Evolutionary conservation across 164 flowering plant species (phyloP), one percentile per base, ranked within the genome.

Genomic region (Kalanchoe fedtschenkoi): DNA sequence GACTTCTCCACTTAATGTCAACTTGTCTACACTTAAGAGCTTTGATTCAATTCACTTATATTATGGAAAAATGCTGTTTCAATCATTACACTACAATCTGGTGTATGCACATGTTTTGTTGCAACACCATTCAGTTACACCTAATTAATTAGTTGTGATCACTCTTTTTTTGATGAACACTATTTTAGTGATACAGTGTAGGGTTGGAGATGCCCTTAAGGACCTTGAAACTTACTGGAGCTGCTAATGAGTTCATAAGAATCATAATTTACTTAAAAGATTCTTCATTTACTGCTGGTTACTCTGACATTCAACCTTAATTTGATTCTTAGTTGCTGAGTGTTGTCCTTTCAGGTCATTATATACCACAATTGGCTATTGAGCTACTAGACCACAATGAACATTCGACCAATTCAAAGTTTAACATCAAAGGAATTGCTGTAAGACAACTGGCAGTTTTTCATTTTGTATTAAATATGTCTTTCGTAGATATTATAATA

Each of bases 391-490:
- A 88, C 44, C 77, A 93, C 65, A 90, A 93, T 69, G 75, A 71
- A 33, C 80, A 74, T 37, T 84, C 95, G 34, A 72, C 63, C 39
- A 83, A 71, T 33, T 86, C 76, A 80, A 93, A 86, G 80, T 90
- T 93, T 81, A 81, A 86, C 37, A 72, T 88, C 62, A 88, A 88
- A 75, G 97, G 99, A 62, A 71, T 90, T 67, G 95, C 95, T 35
- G 97, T 93, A 87, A 86, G 91, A 67, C 63, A 63, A 34, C 43
- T 19, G 9, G 32, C 38, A 38, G 5, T 28, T 39, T 56, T 26
- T 38, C 37, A 37, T 39, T 38, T 43, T 35, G 5, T 4, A 13
- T 26, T 24, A 17, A 19, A n/a, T 28, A 42, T 22, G 21, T 34
- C 32, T 13, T n/a, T 6, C 51, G 16, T 35, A 1, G 13, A 14